phyloP scores from a whole-genome alignment of 495 filamentous ascomycete genomes.

The Trichoderma parareesei region DNA sequence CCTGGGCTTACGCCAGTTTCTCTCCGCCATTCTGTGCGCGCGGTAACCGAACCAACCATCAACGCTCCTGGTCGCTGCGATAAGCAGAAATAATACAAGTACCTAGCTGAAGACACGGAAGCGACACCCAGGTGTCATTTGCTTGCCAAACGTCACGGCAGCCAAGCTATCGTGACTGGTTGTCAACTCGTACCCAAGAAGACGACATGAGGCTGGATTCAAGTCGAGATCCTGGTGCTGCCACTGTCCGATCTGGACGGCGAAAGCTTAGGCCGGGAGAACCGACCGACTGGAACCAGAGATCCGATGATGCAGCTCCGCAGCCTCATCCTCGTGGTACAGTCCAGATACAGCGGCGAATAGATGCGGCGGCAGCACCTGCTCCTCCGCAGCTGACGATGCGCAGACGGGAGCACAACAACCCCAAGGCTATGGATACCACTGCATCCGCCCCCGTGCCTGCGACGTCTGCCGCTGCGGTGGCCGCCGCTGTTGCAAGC shows the following conservation, averaged over 20 bases:
- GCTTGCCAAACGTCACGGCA: no score
- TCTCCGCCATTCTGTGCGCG: neutral
- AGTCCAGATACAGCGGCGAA: neutral
- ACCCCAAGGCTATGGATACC: neutral
- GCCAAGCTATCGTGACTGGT: neutral
- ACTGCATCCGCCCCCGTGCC: neutral
- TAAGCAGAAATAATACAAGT: no score
- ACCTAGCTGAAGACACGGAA: neutral
- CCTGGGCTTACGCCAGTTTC: neutral
- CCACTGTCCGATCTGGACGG: neutral
- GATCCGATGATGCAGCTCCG: neutral
- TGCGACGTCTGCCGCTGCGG: neutral
- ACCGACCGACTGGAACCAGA: neutral
- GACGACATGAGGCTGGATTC: neutral
- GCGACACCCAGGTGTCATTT: no score
- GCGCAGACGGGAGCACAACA: neutral
- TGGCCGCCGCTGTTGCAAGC: neutral
- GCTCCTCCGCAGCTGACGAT: neutral
- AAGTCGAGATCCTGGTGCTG: neutral
- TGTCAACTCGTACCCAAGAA: neutral
- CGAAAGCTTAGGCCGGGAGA: conserved; percentile 2
- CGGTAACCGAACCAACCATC: neutral
- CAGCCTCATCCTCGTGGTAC: neutral
- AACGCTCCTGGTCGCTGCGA: neutral
- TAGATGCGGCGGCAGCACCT: neutral